Evolutionary conservation across 2,329 filamentous ascomycete genomes (phyloP), one percentile per base, ranked within the genome.

Genomic region (Kalmusia sp.): DNA sequence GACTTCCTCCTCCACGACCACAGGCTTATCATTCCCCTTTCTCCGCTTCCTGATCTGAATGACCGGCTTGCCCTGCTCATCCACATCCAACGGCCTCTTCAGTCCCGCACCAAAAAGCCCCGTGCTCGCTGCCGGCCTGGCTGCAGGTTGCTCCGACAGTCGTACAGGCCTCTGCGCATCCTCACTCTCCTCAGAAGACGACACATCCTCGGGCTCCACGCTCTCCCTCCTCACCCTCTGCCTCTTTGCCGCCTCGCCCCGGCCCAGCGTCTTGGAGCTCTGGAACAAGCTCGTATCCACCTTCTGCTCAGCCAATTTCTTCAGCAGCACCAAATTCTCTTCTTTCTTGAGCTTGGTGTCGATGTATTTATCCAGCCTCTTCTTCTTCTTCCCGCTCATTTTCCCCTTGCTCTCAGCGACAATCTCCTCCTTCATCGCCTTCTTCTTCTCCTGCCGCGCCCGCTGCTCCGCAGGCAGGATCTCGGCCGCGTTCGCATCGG

Each of bases 311-410:
- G 91, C 90, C 22, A 99, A 82, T 71, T 95, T 93, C 69, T 90
- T 90, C 64, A 98, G 82, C 25, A 99, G 79, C 51, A 87, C 89
- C 24, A 91, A 82, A 67, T 91, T 96, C 74, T 98, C 93, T 70
- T 99, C 95, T 74, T 96, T 97, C 74, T 88, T 90, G 39, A 99
- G 80, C 81, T 99, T 99, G 53, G 84, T 95, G 67, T 98, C 93
- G 72, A 89, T 86, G 61, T 89, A 89, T 68, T 89, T 88, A 62
- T 89, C 85, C 57, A 89, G 67, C 49, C 87, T 78, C 76, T 89
- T 89, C 62, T 85, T 80, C 74, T 89, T 89, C 73, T 89, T 89
- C 17, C 79, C 75, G 2, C 82, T 85, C 52, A 87, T 80, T 59
- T 83, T 84, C 3, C 80, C 76, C 58, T 84, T 78, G 41, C 82